Conservation (phyloP, 306 rosid genomes). For the Pachyrhizus erosus region DNA sequence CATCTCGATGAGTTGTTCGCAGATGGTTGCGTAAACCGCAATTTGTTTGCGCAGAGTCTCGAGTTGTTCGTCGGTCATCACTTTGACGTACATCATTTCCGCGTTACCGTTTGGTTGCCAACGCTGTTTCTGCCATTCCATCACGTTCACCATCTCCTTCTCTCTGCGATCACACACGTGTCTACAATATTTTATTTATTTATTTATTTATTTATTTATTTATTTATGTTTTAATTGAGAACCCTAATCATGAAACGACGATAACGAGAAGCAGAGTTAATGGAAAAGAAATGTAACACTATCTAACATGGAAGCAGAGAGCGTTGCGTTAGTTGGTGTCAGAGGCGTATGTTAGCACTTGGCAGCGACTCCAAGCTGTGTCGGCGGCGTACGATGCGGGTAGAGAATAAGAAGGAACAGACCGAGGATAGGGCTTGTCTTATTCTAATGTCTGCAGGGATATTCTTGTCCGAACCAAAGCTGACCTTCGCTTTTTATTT, state of each 20-base stretch:
- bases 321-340: conserved; percentile 18
- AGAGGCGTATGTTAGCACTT: conserved; percentile 28
- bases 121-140: conserved; percentile 44
- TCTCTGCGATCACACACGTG: conserved; percentile 11
- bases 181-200: background rate
- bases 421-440: conserved; percentile 1
- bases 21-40: conserved; percentile 68
- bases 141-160: conserved; percentile 40
- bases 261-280: background rate
- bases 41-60: conserved; percentile 87
- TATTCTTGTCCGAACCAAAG: background rate
- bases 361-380: conserved; percentile 4
- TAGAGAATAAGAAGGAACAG: background rate
- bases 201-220: background rate
- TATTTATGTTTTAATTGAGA: background rate
- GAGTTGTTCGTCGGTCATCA: conserved; percentile 87
- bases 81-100: conserved; percentile 62
- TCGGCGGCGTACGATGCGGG: conserved; percentile 27
- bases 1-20: conserved; percentile 76
- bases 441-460: background rate
- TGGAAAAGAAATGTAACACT: background rate
- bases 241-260: conserved; percentile 24
- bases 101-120: conserved; percentile 34
- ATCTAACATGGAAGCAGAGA: conserved; percentile 26
- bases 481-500: background rate